Evolutionary conservation across 345 rosid genomes (phyloP).

Genomic region (Ailanthus altissimus): DNA sequence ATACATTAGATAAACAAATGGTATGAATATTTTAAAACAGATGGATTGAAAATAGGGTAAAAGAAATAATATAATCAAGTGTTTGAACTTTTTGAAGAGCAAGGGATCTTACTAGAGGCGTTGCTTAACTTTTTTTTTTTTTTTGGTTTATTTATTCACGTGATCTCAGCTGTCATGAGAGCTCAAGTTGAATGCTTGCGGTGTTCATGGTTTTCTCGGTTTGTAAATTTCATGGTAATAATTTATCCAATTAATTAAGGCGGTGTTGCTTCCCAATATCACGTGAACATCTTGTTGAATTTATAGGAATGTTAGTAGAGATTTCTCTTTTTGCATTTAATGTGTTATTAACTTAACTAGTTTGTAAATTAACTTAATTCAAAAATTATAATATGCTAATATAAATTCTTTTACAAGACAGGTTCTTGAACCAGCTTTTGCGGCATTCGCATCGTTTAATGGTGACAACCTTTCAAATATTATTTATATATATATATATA

Average conservation of each 20-base stretch:
- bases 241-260: not conserved
- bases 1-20: not conserved
- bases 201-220: constrained; percentile 34
- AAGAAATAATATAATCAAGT: not conserved
- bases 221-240: not conserved
- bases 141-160: constrained; percentile 28
- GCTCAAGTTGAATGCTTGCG: constrained; percentile 10
- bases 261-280: not conserved
- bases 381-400: not conserved
- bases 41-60: not conserved
- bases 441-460: not conserved
- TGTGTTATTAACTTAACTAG: not conserved
- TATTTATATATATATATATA: not conserved
- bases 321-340: not conserved
- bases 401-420: not conserved
- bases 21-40: not conserved
- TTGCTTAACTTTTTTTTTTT: constrained; percentile 6
- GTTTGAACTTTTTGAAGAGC: not conserved
- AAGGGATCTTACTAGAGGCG: constrained; percentile 8
- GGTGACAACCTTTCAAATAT: not conserved
- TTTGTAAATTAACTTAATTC: not conserved
- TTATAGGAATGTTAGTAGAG: not conserved
- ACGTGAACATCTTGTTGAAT: constrained; percentile 10
- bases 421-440: not conserved
- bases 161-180: constrained; percentile 34